These are phyloP conservation scores for Cutaneotrichosporon mucoides DNA, from an alignment of 1,284 basidiomycete genomes.

Conservation along the genomic window DNA sequence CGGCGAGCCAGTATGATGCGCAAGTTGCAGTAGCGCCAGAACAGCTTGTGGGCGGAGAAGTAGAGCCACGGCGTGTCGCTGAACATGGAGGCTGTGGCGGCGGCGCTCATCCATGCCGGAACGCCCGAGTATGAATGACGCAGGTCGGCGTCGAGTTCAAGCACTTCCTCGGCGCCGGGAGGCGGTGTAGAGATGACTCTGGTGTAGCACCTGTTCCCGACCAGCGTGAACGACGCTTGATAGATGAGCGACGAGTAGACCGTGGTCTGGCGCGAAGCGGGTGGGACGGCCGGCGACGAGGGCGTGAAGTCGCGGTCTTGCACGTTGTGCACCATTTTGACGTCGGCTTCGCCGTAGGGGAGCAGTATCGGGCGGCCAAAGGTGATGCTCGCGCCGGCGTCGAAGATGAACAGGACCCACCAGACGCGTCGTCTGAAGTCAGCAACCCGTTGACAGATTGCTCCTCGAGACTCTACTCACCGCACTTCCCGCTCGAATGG, in stretches of 20 bases:
- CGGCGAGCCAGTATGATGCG: conserved; percentile 24
- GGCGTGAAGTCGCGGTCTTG: conserved; percentile 22
- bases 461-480: neutral
- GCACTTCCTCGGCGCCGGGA: conserved; percentile 14
- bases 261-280: conserved; percentile 11
- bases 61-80: conserved; percentile 21
- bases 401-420: conserved; percentile 31
- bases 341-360: conserved; percentile 20
- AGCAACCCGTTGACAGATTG: neutral
- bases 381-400: conserved; percentile 26
- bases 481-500: conserved; percentile 31
- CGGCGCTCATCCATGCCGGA: conserved; percentile 15
- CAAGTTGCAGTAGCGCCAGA: conserved; percentile 27
- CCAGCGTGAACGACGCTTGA: conserved; percentile 17
- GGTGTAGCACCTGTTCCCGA: conserved; percentile 21
- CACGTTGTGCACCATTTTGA: conserved; percentile 18
- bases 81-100: conserved; percentile 7
- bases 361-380: conserved; percentile 31
- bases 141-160: conserved; percentile 21
- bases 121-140: conserved; percentile 11
- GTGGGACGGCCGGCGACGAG: conserved; percentile 8
- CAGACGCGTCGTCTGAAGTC: conserved; percentile 25
- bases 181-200: conserved; percentile 19
- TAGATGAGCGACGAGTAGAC: conserved; percentile 23
- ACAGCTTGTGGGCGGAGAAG: conserved; percentile 26